Conservation (phyloP, 305 asterid species). For the Euphrasia arctica region DNA sequence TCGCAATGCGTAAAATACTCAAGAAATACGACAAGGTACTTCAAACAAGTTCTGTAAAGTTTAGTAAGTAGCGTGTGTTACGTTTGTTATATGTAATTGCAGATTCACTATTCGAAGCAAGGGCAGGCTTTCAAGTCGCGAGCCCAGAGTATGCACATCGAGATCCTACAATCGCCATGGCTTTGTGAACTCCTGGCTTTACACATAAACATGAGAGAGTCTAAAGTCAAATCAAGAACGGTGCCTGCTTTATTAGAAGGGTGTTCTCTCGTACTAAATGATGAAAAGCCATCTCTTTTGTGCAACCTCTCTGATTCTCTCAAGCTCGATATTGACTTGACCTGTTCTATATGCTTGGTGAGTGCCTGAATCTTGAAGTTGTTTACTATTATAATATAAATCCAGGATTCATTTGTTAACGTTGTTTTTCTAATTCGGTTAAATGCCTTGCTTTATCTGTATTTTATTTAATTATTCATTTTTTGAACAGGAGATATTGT, state of each 20-base stretch:
- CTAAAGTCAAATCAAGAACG: slow-evolving; percentile 20
- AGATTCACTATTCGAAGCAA: slow-evolving; percentile 92
- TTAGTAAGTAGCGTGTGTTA: not conserved
- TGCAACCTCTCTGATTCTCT: slow-evolving; percentile 77
- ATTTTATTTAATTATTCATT: not conserved
- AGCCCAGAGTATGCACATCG: slow-evolving; percentile 72
- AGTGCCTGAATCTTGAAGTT: slow-evolving; percentile 27
- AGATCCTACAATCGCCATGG: slow-evolving; percentile 98
- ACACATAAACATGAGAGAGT: slow-evolving; percentile 34
- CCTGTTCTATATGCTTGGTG: slow-evolving; percentile 94
- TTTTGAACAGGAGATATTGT: slow-evolving; percentile 66
- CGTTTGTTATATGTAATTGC: slow-evolving; percentile 2
- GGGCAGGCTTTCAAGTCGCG: slow-evolving; percentile 93
- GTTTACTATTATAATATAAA: no score
- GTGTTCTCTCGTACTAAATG: slow-evolving; percentile 49
- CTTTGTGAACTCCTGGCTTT: slow-evolving; percentile 91
- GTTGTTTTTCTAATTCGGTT: no score
- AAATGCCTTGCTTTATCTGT: slow-evolving; percentile 1
- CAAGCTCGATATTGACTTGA: slow-evolving; percentile 80
- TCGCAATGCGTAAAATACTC: slow-evolving; percentile 89
- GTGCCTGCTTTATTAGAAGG: slow-evolving; percentile 55
- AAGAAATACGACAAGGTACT: slow-evolving; percentile 90
- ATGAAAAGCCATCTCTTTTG: slow-evolving; percentile 64
- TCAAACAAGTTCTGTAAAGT: not conserved
- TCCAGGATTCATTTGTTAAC: no score